Evolutionary conservation across 2,329 filamentous ascomycete species (phyloP).

Genomic region (Ophiocordyceps camponoti-saundersi): DNA sequence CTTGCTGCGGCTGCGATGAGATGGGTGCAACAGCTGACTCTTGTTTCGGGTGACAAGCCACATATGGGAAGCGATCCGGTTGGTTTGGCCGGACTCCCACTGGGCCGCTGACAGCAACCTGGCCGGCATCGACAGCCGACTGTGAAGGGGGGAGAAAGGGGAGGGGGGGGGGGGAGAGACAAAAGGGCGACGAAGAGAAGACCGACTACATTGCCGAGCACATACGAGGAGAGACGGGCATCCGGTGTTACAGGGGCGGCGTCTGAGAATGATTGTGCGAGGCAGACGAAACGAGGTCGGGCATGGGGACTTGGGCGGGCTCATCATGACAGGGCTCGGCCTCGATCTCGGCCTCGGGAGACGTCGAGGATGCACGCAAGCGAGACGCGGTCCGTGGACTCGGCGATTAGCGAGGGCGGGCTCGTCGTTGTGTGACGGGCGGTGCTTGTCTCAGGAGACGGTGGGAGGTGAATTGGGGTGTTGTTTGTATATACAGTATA

Average conservation of each 20-base stretch:
- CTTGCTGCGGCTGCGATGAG: conserved; percentile 1
- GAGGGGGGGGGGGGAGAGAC: background rate
- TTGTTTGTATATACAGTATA: background rate
- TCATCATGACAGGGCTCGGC: background rate
- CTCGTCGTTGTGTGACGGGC: background rate
- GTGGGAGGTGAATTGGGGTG: background rate
- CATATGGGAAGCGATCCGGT: conserved; percentile 84
- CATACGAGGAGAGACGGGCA: background rate
- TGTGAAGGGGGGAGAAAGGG: conserved; percentile 28
- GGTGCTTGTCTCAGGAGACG: background rate
- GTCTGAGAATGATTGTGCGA: background rate
- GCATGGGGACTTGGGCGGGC: background rate
- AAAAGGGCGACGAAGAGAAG: background rate
- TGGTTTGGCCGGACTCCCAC: conserved; percentile 79
- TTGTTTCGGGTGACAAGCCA: conserved; percentile 34
- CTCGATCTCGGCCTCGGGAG: background rate
- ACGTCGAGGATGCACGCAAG: conserved; percentile 1
- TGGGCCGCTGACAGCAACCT: conserved; percentile 61
- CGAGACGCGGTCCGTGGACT: conserved; percentile 1
- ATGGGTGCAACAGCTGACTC: conserved; percentile 11
- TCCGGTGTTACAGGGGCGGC: background rate
- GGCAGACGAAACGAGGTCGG: background rate
- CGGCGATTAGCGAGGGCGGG: conserved; percentile 4
- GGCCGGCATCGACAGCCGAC: conserved; percentile 58
- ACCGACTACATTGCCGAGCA: background rate